Conservation (phyloP, 78 protist genomes). For the Protostelium mycophagum region DNA sequence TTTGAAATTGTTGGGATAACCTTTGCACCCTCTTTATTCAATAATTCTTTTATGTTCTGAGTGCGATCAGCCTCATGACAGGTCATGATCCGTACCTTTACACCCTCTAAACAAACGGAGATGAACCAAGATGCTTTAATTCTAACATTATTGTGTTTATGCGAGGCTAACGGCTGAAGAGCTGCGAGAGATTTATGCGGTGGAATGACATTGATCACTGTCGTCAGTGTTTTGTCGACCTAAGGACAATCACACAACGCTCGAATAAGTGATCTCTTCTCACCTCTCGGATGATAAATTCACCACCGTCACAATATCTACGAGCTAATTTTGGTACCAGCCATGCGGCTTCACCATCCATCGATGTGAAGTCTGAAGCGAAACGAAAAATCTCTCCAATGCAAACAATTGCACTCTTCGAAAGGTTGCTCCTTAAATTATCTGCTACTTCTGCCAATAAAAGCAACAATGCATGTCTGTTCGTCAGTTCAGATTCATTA, state of each 20-base stretch:
- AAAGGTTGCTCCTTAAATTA: not conserved
- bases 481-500: not conserved
- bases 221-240: not conserved
- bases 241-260: not conserved
- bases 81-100: not conserved
- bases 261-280: not conserved
- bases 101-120: not conserved
- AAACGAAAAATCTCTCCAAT: not conserved
- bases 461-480: not conserved
- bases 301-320: not conserved
- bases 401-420: not conserved
- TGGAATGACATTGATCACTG: not conserved
- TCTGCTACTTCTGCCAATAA: not conserved
- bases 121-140: not conserved
- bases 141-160: not conserved
- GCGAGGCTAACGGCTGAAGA: not conserved
- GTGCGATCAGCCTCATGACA: too few relatives aligned
- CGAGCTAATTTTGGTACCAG: not conserved
- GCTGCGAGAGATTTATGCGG: not conserved
- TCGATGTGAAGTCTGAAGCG: not conserved
- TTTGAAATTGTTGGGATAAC: not conserved
- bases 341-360: not conserved
- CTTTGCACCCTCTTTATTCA: not conserved
- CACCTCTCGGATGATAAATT: not conserved
- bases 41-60: not conserved